Base-by-base conservation (phyloP, 1,139 yeast species). In the Taiozyma onychis region DNA sequence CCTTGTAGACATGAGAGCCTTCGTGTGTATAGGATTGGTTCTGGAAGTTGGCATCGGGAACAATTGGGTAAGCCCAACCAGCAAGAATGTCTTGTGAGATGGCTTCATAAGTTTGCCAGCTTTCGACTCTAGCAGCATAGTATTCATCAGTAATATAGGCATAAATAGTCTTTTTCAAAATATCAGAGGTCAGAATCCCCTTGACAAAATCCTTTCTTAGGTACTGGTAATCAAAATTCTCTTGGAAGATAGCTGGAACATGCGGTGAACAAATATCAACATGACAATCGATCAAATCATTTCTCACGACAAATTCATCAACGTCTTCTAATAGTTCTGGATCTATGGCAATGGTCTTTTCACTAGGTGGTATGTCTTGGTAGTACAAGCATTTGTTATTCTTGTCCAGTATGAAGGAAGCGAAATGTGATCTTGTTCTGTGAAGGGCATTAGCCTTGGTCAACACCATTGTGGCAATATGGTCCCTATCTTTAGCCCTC, bases 181-280 rank as follows among this genome's bases (percentile, higher is more conserved):
- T 77, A 68, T 93, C 99, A 47, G 95, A 86, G 14, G 95, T 85
- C 53, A 95, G 75, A 32, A 93, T 95, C 48, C 98, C 98, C 60
- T 81, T 85, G 32, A 93, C 87, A 64, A 93, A 93, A 69, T 93
- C 99, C 44, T 78, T 75, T 68, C 99, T 79, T 57, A 93, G 74
- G 52, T 80, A 74, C 66, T 91, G 97, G 67, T 91, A 93, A 70
- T 93, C 99, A 62, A 93, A 93, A 66, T 93, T 91, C 64, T 93
- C 99, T 60, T 89, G 96, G 70, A 91, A 93, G 54, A 93, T 83
- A 27, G 95, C 95, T 1, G 98, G 98, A 30, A 95, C 97, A 59
- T 86, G 91, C 2, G 96, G 91, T 8, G 97, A 77, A 68, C 99
- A 93, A 54, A 93, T 89, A 70, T 93, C 99, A 52, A 93, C 89